Percentiles rank a stretch among this genome's conserved stretches.
Conservation (phyloP, 768 basidiomycete species). For the Clitopilus passeckerianus region DNA sequence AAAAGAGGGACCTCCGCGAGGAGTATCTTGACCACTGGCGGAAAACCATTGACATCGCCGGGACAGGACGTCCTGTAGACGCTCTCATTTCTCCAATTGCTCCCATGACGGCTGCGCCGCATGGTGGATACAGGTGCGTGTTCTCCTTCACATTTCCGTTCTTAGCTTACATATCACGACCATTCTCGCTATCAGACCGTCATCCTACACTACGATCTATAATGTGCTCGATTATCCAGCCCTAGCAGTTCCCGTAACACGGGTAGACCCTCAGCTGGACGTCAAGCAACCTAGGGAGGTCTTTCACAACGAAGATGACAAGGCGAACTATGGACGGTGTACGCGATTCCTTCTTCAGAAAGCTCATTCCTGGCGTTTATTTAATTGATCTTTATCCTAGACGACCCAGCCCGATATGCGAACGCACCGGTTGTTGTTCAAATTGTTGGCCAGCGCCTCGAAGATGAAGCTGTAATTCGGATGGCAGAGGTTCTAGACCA, state of each 20-base stretch:
- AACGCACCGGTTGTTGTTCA: slow-evolving; percentile 66
- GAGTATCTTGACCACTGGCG: slow-evolving; percentile 64
- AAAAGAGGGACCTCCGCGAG: slow-evolving; percentile 42
- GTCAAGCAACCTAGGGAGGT: slow-evolving; percentile 32
- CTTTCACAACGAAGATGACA: slow-evolving; percentile 48
- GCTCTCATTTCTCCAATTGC: slow-evolving; percentile 67
- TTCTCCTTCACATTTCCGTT: background rate
- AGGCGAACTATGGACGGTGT: slow-evolving; percentile 50
- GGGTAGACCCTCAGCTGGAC: slow-evolving; percentile 52
- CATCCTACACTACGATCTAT: slow-evolving; percentile 57
- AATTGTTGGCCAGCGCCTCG: slow-evolving; percentile 61
- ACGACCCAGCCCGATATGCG: slow-evolving; percentile 49
- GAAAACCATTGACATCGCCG: slow-evolving; percentile 41
- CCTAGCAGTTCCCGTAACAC: slow-evolving; percentile 59
- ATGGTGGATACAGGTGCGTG: slow-evolving; percentile 50
- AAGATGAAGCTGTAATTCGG: slow-evolving; percentile 71
- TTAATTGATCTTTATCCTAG: slow-evolving; percentile 23
- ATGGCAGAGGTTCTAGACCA: slow-evolving; percentile 62
- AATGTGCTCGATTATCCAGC: slow-evolving; percentile 64
- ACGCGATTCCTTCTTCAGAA: slow-evolving; percentile 14
- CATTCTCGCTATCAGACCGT: slow-evolving; percentile 25
- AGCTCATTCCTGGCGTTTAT: background rate
- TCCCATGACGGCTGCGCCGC: slow-evolving; percentile 57
- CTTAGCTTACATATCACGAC: slow-evolving; percentile 2
- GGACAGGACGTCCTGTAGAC: slow-evolving; percentile 71